Percentiles rank a stretch among this genome's conserved stretches.
These are phyloP conservation scores for Fistulina hepatica DNA, from an alignment of 1,284 basidiomycete species.

Conservation along the genomic window DNA sequence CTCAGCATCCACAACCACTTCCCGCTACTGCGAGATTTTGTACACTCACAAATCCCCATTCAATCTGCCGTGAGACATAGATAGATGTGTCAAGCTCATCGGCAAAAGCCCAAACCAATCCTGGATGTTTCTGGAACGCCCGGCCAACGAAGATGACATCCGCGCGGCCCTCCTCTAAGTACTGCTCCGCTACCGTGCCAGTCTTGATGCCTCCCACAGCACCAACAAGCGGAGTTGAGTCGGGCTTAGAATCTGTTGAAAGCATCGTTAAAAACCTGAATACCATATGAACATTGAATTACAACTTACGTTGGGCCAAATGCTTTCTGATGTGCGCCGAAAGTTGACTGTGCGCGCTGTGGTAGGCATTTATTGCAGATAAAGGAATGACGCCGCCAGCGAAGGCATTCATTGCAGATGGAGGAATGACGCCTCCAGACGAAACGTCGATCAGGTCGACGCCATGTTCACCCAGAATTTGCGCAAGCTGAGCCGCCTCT, in stretches of 20 bases:
- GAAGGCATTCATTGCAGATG: constrained; percentile 60
- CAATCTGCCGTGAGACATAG: background rate
- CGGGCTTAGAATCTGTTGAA: too few species aligned
- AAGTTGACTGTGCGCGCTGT: too few species aligned
- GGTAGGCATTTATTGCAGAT: constrained; percentile 35
- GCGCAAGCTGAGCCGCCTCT: constrained; percentile 41
- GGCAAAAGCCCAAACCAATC: background rate
- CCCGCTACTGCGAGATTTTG: too few species aligned
- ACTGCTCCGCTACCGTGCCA: background rate
- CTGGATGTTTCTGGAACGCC: background rate
- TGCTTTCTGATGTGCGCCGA: background rate
- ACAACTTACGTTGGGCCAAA: constrained; percentile 32
- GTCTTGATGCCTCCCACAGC: constrained; percentile 37
- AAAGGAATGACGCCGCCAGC: constrained; percentile 43
- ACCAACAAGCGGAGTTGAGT: too few species aligned
- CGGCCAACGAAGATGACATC: background rate
- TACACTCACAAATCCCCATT: constrained; percentile 27
- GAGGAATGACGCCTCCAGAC: background rate
- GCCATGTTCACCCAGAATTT: background rate
- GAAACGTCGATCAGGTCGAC: background rate
- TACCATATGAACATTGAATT: constrained; percentile 46
- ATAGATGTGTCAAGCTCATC: background rate
- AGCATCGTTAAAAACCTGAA: constrained; percentile 40
- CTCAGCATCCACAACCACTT: too few species aligned
- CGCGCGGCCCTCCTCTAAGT: background rate